Base-by-base conservation (phyloP, 148 eudicot species). In the Rheum nobile region DNA sequence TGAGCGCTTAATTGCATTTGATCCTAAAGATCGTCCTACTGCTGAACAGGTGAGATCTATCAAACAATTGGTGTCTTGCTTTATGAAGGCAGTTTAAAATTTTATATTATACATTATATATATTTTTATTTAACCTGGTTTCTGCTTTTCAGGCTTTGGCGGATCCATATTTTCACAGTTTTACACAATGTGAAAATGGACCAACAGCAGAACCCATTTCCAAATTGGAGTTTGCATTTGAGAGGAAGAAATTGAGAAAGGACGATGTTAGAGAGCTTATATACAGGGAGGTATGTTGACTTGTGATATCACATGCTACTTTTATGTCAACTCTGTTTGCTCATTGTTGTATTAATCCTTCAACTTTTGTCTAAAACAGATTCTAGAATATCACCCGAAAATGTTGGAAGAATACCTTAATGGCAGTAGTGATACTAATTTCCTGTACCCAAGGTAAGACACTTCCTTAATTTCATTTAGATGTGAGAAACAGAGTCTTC, bases 1-100 rank as follows among this genome's bases (percentile, higher is more conserved):
- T 39, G 89, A 90, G 79, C 93, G 93, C 48, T 85, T 95, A 82
- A 87, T 95, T 78, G 97, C 97, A 54, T 95, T 95, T 90, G 98
- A 95, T 84, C 97, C 97, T 72, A 86, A 78, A 85, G 89, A 91
- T 74, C 98, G 98, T 44, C 86, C 87, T 48, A 80, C 92, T 61
- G 98, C 98, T 65, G 97, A 88, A 86, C 88, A 90, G 88, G 86
- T 95, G 48, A 65, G 71, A 42, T 19, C 3, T 29, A 71, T 71
- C 22, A 13, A 12, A 65, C 41, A 65, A 41, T 26, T 41, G 34
- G 47, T 19, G 12, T 39, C 72, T 70, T 35, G 14, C 72, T 34
- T 6, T 9, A 39, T 70, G 29, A 41, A 22, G 31, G 9, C 8
- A 26, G 4, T 38, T 21, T 32, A n/a, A 67, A 14, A 85, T 46